These are phyloP conservation scores for Amesomyces nigricolor DNA, from an alignment of 2,329 filamentous ascomycete genomes.

Conservation along the genomic window DNA sequence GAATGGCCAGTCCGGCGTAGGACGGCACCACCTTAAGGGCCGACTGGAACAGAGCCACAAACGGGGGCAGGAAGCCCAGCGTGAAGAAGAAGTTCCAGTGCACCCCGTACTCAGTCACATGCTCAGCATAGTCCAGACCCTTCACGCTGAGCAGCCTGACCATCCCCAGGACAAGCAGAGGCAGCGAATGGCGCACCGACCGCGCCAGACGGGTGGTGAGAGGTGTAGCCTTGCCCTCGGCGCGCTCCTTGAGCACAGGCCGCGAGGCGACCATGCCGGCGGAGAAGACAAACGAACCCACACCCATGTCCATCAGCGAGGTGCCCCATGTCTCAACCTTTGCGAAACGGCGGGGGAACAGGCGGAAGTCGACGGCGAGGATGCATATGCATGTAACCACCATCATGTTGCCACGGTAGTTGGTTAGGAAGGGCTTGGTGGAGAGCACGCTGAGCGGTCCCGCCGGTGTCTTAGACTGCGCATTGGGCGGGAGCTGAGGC, in stretches of 20 bases:
- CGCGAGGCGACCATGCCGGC: constrained; percentile 86
- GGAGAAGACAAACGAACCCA: constrained; percentile 95
- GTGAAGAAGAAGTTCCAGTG: constrained; percentile 99
- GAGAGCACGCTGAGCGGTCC: constrained; percentile 52
- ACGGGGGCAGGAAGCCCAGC: constrained; percentile 78
- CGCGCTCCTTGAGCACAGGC: constrained; percentile 65
- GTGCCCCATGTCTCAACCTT: constrained; percentile 99
- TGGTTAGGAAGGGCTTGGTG: constrained; percentile 85
- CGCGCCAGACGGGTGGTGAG: constrained; percentile 54
- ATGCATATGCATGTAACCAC: constrained; percentile 85
- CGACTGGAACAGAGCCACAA: constrained; percentile 76
- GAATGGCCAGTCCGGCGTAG: constrained; percentile 67
- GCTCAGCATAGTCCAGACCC: constrained; percentile 90
- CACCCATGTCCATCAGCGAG: constrained; percentile 96
- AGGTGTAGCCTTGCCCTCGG: constrained; percentile 44
- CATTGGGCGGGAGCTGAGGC: constrained; percentile 42
- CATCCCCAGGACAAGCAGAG: constrained; percentile 72
- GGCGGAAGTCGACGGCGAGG: constrained; percentile 88
- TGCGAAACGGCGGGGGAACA: constrained; percentile 90
- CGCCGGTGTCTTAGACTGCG: constrained; percentile 33
- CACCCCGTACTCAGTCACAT: constrained; percentile 94
- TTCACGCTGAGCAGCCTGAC: constrained; percentile 85
- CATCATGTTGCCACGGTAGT: constrained; percentile 88
- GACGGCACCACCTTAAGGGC: constrained; percentile 66
- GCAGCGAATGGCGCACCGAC: constrained; percentile 74